Base-by-base conservation (phyloP, 345 rosid genomes). In the Balakata baccata region DNA sequence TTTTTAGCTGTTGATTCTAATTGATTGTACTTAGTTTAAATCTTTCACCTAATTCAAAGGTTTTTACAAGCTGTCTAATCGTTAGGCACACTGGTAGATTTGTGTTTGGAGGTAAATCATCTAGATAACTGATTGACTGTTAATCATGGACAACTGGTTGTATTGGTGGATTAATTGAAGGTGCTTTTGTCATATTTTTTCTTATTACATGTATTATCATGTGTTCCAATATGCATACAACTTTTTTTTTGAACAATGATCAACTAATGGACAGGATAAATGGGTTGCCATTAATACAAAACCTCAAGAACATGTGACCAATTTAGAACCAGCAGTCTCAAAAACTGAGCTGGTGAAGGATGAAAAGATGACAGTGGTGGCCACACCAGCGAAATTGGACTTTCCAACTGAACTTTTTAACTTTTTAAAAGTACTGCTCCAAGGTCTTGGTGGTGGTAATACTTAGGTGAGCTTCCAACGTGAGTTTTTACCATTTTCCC, bases 361-460 rank as follows among this genome's bases (percentile, higher is more conserved):
- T 47, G 74, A 71, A 38, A 72, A 34, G 56, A 29, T 63, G 56
- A 23, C 73, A 61, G 57, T 82, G 64, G 74, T 51, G 16, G 72
- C 45, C 14, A 12, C 73, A 47, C 85, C 82, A 46, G 60, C 74
- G 47, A 86, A 86, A 81, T 82, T 88, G 57, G 92, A 88, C 75
- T 88, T 88, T 72, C 87, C 88, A 14, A 87, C 91, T 12, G 89
- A 88, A 62, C 92, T 88, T 75, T 88, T 88, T 78, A 84, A 86
- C 64, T 60, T n/a, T n/a, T n/a, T n/a, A n/a, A n/a, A n/a, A 88
- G 85, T 86, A 73, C 43, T 70, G 34, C 64, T 73, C 75, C 22
- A 74, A 73, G 54, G 11, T 66, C 64, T 76, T 38, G 47, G 65
- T 25, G 61, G 63, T 60, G 70, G 59, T 38, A 69, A 46, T 71